Evolutionary conservation across 352 stramenopile genomes (phyloP).

Genomic region (Phytophthora idaei): DNA sequence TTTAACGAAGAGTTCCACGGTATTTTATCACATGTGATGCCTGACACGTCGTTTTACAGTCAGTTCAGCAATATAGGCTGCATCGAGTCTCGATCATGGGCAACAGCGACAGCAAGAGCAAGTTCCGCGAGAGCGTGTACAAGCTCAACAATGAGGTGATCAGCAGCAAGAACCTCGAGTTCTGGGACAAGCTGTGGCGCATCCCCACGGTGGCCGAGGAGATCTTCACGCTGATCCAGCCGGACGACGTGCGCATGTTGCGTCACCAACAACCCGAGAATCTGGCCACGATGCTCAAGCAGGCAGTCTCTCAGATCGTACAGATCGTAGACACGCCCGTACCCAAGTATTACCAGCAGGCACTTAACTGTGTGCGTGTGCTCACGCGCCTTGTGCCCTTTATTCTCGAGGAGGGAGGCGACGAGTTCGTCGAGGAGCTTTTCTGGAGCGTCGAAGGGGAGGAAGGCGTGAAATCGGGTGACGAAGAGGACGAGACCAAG

Average conservation of each 20-base stretch:
- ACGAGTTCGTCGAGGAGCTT: slow-evolving; percentile 85
- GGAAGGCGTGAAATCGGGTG: slow-evolving; percentile 40
- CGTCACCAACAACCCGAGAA: slow-evolving; percentile 84
- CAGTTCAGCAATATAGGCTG: slow-evolving; percentile 3
- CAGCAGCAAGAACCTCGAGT: slow-evolving; percentile 87
- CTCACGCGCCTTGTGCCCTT: slow-evolving; percentile 85
- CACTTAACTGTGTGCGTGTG: slow-evolving; percentile 86
- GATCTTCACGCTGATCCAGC: slow-evolving; percentile 91
- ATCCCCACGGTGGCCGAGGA: slow-evolving; percentile 89
- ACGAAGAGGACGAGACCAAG: slow-evolving; percentile 51
- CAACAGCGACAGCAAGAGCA: slow-evolving; percentile 91
- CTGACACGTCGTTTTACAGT: slow-evolving; percentile 11
- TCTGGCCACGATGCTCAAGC: slow-evolving; percentile 81
- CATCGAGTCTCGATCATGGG: slow-evolving; percentile 49
- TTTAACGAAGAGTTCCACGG: background rate
- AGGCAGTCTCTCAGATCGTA: slow-evolving; percentile 81
- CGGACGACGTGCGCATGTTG: slow-evolving; percentile 89
- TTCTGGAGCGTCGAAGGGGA: slow-evolving; percentile 65
- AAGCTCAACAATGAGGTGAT: slow-evolving; percentile 91
- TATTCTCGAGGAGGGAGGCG: slow-evolving; percentile 76
- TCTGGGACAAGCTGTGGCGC: slow-evolving; percentile 91
- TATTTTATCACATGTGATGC: background rate
- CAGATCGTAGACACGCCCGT: slow-evolving; percentile 89
- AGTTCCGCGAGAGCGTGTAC: slow-evolving; percentile 92
- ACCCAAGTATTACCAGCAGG: slow-evolving; percentile 89